Conservation (phyloP, 2,329 filamentous ascomycete genomes). For the Penicillium sp. region DNA sequence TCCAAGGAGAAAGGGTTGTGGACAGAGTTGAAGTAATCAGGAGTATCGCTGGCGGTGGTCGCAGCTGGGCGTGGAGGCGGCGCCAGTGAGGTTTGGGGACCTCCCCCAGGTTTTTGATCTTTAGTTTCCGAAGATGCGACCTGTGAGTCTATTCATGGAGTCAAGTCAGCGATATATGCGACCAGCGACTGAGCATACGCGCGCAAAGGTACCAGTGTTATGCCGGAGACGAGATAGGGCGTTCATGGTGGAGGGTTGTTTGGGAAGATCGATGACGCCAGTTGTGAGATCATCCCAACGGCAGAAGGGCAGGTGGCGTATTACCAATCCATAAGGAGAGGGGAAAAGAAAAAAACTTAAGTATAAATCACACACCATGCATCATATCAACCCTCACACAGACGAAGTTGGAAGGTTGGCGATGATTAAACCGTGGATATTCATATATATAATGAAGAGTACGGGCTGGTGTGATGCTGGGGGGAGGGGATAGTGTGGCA, state of each 20-base stretch:
- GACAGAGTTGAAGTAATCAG: constrained; percentile 71
- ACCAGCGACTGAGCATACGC: constrained; percentile 16
- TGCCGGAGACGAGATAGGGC: constrained; percentile 20
- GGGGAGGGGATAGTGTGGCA: no score
- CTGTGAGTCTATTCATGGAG: constrained; percentile 33
- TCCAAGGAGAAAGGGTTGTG: constrained; percentile 65
- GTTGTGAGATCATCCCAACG: constrained; percentile 43
- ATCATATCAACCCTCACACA: background rate
- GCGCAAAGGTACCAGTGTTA: constrained; percentile 26
- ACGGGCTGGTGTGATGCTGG: constrained; percentile 1
- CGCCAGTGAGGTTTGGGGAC: constrained; percentile 68
- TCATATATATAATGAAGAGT: background rate
- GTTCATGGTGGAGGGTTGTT: constrained; percentile 29
- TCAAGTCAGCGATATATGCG: constrained; percentile 28
- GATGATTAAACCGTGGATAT: constrained; percentile 8
- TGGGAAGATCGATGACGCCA: constrained; percentile 40
- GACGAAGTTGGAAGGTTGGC: background rate
- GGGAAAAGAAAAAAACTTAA: constrained; percentile 8
- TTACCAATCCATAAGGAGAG: constrained; percentile 35
- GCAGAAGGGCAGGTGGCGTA: constrained; percentile 36
- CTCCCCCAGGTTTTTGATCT: constrained; percentile 53
- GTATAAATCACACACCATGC: constrained; percentile 14
- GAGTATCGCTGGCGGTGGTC: constrained; percentile 60
- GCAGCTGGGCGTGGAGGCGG: constrained; percentile 66
- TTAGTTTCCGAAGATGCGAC: constrained; percentile 38